These are phyloP conservation scores for Apiosordaria backusii DNA, from an alignment of 495 filamentous ascomycete genomes.

Conservation along the genomic window DNA sequence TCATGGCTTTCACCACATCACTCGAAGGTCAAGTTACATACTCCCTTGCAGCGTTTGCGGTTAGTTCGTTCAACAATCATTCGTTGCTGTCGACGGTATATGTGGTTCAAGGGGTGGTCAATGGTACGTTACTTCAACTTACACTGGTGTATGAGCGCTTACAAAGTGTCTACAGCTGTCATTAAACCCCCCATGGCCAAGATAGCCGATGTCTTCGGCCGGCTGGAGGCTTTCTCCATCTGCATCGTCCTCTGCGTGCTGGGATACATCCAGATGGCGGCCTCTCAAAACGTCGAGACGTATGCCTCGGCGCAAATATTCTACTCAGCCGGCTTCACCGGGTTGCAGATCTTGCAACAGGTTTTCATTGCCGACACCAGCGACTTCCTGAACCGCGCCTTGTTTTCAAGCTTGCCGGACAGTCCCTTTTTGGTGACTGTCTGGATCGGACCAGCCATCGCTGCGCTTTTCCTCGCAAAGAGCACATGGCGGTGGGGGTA, in stretches of 20 bases:
- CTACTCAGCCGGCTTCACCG: conserved; percentile 47
- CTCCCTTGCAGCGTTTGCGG: conserved; percentile 43
- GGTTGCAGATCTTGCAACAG: conserved; percentile 55
- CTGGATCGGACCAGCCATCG: conserved; percentile 47
- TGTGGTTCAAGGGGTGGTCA: conserved; percentile 52
- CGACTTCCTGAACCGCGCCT: conserved; percentile 57
- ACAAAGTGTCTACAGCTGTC: conserved; percentile 26
- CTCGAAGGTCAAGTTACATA: conserved; percentile 47
- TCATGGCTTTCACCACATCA: conserved; percentile 47
- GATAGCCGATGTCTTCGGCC: conserved; percentile 44
- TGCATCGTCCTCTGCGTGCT: conserved; percentile 36
- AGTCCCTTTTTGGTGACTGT: conserved; percentile 62
- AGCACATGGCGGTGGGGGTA: conserved; percentile 61
- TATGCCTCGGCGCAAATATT: conserved; percentile 48
- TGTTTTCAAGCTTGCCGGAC: conserved; percentile 56
- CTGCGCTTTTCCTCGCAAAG: conserved; percentile 40
- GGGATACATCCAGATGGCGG: conserved; percentile 41
- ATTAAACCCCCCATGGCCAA: conserved; percentile 46
- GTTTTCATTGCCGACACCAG: conserved; percentile 66
- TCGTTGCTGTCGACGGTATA: conserved; percentile 56
- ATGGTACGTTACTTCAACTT: conserved; percentile 28
- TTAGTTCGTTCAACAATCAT: conserved; percentile 55
- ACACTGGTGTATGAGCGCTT: neutral
- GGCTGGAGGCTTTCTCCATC: conserved; percentile 38
- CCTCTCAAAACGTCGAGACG: conserved; percentile 36